Conservation (phyloP, 1,139 yeast species). For the Candida freyschussii region DNA sequence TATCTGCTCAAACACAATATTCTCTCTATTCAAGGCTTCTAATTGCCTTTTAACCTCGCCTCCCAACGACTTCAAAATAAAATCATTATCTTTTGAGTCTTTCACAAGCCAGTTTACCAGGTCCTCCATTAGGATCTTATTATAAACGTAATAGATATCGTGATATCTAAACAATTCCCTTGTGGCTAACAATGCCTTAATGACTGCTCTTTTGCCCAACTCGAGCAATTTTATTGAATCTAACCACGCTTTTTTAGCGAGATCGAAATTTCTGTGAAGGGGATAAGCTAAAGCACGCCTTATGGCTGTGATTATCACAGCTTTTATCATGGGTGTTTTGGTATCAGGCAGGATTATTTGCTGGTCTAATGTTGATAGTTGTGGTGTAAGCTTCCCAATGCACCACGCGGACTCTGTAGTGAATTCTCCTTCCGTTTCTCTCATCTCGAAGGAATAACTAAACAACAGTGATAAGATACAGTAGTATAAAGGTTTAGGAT, state of each 20-base stretch:
- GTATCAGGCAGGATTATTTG: constrained; percentile 39
- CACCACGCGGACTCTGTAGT: constrained; percentile 94
- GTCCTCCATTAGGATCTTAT: constrained; percentile 76
- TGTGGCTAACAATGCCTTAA: constrained; percentile 53
- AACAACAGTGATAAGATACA: constrained; percentile 64
- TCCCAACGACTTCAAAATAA: constrained; percentile 57
- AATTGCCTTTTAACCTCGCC: constrained; percentile 49
- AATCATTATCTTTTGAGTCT: constrained; percentile 42
- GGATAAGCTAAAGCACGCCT: constrained; percentile 79
- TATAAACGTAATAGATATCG: constrained; percentile 85
- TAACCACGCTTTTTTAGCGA: constrained; percentile 62
- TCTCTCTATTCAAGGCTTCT: constrained; percentile 25
- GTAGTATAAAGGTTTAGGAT: constrained; percentile 50
- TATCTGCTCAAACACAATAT: constrained; percentile 35
- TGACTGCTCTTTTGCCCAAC: constrained; percentile 63
- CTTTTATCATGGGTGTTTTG: constrained; percentile 37
- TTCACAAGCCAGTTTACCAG: constrained; percentile 73
- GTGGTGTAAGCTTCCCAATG: constrained; percentile 79
- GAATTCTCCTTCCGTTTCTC: constrained; percentile 74
- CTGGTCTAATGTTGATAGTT: constrained; percentile 65
- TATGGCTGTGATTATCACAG: constrained; percentile 54
- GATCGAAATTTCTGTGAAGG: constrained; percentile 63
- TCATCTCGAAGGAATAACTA: constrained; percentile 65
- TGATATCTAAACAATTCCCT: constrained; percentile 77
- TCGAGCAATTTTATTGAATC: constrained; percentile 65